phyloP scores from a whole-genome alignment of 257 asterid species.

The Striga asiatica region DNA sequence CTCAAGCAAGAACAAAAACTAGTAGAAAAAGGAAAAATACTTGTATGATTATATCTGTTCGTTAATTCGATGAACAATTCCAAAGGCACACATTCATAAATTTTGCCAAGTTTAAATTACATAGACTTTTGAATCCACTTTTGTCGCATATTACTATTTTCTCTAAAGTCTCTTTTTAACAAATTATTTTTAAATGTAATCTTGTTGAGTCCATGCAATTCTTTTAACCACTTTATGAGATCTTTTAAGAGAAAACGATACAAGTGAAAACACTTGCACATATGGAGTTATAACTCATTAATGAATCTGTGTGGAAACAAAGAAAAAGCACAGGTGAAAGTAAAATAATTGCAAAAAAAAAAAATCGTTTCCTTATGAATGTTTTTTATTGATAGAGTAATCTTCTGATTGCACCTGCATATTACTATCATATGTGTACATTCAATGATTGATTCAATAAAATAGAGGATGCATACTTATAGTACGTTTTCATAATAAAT shows the following conservation, averaged over 20 bases:
- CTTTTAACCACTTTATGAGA: conserved; percentile 19
- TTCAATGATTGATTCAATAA: neutral
- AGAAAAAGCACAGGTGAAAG: neutral
- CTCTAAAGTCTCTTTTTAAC: neutral
- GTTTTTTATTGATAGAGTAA: no score
- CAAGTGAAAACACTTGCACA: neutral
- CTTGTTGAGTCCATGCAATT: neutral
- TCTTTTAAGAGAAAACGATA: conserved; percentile 19
- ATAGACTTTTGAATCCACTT: conserved; percentile 7
- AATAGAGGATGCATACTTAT: neutral
- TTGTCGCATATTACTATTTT: conserved; percentile 12
- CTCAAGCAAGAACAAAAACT: conserved; percentile 18
- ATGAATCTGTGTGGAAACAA: no score
- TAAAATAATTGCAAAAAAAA: no score
- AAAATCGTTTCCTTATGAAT: no score
- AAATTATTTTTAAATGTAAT: conserved; percentile 13
- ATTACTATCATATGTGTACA: neutral
- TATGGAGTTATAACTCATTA: neutral
- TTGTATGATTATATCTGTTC: no score
- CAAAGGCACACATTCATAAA: neutral
- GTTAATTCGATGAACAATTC: conserved; percentile 8
- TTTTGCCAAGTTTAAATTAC: neutral
- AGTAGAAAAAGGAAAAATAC: conserved; percentile 6
- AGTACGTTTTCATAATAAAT: neutral
- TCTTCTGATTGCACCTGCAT: neutral